Conservation (phyloP, 1,139 yeast species). For the Blastobotrys elegans region DNA sequence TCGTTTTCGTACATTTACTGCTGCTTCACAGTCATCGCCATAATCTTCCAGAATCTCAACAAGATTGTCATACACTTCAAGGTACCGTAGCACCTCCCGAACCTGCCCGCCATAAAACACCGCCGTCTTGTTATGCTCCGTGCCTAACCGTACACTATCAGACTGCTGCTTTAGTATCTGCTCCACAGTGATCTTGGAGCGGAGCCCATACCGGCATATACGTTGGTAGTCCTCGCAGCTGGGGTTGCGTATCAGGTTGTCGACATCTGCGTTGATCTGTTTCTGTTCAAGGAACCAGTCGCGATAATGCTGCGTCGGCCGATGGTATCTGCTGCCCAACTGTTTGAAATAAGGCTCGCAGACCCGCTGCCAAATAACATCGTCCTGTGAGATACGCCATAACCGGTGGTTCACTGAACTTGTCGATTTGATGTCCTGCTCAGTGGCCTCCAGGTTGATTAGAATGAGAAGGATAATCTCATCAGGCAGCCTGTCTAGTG, state of each 20-base stretch:
- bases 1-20: too few relatives aligned
- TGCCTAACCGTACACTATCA: neutral
- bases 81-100: neutral
- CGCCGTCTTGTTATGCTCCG: neutral
- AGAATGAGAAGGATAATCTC: conserved; percentile 7
- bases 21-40: neutral
- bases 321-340: conserved; percentile 1
- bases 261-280: neutral
- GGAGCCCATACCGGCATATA: neutral
- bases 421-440: neutral
- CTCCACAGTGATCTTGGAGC: neutral
- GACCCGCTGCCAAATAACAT: conserved; percentile 2
- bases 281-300: conserved; percentile 2
- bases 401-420: neutral
- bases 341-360: conserved; percentile 1
- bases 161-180: neutral
- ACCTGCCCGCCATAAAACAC: neutral
- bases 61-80: neutral
- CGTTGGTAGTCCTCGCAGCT: neutral
- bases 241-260: neutral
- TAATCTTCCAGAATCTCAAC: neutral
- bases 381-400: conserved; percentile 3
- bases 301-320: neutral
- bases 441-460: neutral
- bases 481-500: conserved; percentile 6